These are phyloP conservation scores for Monascus ruber DNA, from an alignment of 2,329 filamentous ascomycete genomes.

Conservation along the genomic window DNA sequence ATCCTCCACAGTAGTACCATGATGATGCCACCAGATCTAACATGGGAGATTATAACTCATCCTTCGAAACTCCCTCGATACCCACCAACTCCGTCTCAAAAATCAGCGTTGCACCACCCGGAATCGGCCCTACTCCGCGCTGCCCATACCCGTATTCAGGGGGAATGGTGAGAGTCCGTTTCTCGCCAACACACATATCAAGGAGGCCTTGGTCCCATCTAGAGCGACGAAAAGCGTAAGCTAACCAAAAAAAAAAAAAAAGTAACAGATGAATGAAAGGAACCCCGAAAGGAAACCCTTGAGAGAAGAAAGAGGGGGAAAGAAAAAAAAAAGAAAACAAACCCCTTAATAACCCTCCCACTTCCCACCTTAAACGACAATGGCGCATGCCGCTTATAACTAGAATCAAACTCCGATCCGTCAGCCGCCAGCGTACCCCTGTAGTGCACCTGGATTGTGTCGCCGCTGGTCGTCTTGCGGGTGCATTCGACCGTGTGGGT, in stretches of 20 bases:
- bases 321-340: slow-evolving; percentile 20
- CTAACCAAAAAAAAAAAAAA: background rate
- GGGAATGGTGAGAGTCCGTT: slow-evolving; percentile 80
- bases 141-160: slow-evolving; percentile 75
- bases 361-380: slow-evolving; percentile 68
- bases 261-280: background rate
- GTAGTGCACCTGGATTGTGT: slow-evolving; percentile 81
- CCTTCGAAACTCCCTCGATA: slow-evolving; percentile 59
- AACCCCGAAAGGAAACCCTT: slow-evolving; percentile 1
- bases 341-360: slow-evolving; percentile 84
- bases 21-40: background rate
- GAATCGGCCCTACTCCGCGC: slow-evolving; percentile 67
- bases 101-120: slow-evolving; percentile 67
- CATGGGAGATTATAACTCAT: slow-evolving; percentile 26
- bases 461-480: slow-evolving; percentile 64
- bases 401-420: slow-evolving; percentile 73
- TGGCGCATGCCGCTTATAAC: slow-evolving; percentile 64
- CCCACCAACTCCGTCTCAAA: slow-evolving; percentile 86
- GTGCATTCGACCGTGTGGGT: slow-evolving; percentile 64
- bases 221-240: background rate
- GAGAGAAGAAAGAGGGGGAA: too few relatives aligned
- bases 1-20: too few relatives aligned
- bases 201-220: slow-evolving; percentile 85
- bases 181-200: slow-evolving; percentile 94
- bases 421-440: slow-evolving; percentile 62